phyloP scores from a whole-genome alignment of 2,329 filamentous ascomycete genomes.

The Ciborinia camelliae region DNA sequence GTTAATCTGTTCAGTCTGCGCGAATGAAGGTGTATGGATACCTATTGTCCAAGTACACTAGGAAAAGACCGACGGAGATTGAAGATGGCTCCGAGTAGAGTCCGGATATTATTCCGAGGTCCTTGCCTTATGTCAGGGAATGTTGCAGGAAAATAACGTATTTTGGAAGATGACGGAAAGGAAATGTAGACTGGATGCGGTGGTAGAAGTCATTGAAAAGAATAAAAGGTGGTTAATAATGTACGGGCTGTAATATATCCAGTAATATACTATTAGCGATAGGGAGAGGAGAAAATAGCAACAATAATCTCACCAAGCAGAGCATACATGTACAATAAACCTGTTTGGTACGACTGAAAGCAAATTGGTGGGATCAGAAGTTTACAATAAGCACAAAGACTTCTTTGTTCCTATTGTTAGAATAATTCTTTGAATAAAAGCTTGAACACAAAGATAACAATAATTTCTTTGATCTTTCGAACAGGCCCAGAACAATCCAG shows the following conservation, averaged over 20 bases:
- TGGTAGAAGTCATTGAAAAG: neutral
- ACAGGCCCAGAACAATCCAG: neutral
- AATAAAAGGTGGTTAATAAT: too few species aligned
- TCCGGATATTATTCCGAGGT: neutral
- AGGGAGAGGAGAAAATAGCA: too few species aligned
- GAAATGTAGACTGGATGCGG: neutral
- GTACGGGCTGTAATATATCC: fast-evolving
- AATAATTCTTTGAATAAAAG: neutral
- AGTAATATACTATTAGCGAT: too few species aligned
- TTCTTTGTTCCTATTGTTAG: neutral
- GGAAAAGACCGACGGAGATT: neutral
- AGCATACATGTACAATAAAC: too few species aligned
- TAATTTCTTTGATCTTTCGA: neutral
- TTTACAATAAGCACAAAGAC: neutral
- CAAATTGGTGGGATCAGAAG: neutral
- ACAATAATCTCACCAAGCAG: too few species aligned
- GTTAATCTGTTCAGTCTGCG: fast-evolving
- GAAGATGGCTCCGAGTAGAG: too few species aligned
- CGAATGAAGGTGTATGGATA: neutral
- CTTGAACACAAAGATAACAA: neutral
- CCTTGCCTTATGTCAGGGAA: neutral
- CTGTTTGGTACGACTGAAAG: too few species aligned
- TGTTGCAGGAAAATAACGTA: neutral
- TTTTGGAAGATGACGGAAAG: neutral
- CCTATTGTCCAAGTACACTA: too few species aligned